Base-by-base conservation (phyloP, 257 asterid genomes). In the Coffea canephora region DNA sequence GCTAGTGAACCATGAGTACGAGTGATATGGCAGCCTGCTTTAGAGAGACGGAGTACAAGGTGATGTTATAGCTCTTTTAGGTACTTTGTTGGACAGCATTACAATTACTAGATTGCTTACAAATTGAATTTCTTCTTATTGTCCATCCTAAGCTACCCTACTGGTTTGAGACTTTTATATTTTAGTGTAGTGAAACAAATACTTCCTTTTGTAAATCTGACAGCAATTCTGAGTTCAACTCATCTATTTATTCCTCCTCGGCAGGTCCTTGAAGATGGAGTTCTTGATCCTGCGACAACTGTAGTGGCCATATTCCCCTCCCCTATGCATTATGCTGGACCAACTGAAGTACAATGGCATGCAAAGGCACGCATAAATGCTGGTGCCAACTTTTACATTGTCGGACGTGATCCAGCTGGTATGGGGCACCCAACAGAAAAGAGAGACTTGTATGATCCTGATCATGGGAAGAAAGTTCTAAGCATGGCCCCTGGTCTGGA, bases 341-440 rank as follows among this genome's bases (percentile, higher is more conserved):
- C 97, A 73, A 93, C 97, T 77, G 98, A 93, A 88, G 98, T 93
- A 67, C 98, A 93, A 79, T 93, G 98, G 98, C 98, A 93, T 77
- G 97, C 98, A 67, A 91, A 93, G 89, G 98, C 98, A 16, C 83
- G 98, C 67, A 87, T 93, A 66, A 93, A 93, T 73, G 98, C 96
- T 0, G 98, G 98, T 70, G 97, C 97, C 36, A 90, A 93, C 85
- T 93, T 93, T 87, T 93, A 93, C 81, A 93, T 93, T 46, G 98
- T 93, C 13, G 97, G 98, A 15, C 97, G 98, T 46, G 98, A 93
- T 80, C 98, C 97, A 57, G 97, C 98, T 50, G 97, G 97, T 31
- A 93, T 93, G 95, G 92, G 92, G 50, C 98, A 93, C 80, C 97
- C 98, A 7, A 90, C 91, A 15, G 96, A 91, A 86, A 90, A 90